phyloP scores from a whole-genome alignment of 495 filamentous ascomycete genomes.

The Penicillium cosmopolitanum region DNA sequence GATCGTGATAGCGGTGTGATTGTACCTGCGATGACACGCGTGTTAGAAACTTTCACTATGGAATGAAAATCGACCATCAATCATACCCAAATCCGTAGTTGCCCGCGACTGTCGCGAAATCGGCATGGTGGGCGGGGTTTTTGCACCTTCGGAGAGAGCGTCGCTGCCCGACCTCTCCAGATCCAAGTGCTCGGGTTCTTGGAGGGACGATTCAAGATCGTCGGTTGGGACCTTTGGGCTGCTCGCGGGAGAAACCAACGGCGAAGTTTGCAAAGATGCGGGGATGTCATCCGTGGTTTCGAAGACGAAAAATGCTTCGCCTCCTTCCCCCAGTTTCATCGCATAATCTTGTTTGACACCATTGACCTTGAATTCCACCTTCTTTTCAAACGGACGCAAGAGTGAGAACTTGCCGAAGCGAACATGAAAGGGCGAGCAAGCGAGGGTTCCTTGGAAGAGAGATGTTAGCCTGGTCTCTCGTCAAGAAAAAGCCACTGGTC shows the following conservation, averaged over 20 bases:
- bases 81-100: constrained; percentile 54
- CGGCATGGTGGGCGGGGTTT: constrained; percentile 26
- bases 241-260: constrained; percentile 81
- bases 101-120: constrained; percentile 51
- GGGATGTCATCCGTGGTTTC: constrained; percentile 90
- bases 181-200: constrained; percentile 85
- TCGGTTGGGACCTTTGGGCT: constrained; percentile 70
- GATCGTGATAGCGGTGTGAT: constrained; percentile 68
- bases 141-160: constrained; percentile 31
- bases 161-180: constrained; percentile 48
- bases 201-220: constrained; percentile 58
- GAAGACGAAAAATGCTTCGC: constrained; percentile 98
- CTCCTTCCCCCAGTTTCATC: constrained; percentile 98
- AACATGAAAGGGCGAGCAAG: constrained; percentile 97
- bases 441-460: constrained; percentile 59
- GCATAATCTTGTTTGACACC: constrained; percentile 86
- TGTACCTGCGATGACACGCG: constrained; percentile 43
- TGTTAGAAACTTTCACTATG: background rate
- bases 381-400: constrained; percentile 95
- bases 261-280: constrained; percentile 88
- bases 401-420: constrained; percentile 98
- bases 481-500: background rate
- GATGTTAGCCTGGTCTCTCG: constrained; percentile 11
- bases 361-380: constrained; percentile 98
- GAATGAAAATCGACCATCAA: background rate